Evolutionary conservation across 768 basidiomycete species (phyloP).

Genomic region (Psilocybe sp.): DNA sequence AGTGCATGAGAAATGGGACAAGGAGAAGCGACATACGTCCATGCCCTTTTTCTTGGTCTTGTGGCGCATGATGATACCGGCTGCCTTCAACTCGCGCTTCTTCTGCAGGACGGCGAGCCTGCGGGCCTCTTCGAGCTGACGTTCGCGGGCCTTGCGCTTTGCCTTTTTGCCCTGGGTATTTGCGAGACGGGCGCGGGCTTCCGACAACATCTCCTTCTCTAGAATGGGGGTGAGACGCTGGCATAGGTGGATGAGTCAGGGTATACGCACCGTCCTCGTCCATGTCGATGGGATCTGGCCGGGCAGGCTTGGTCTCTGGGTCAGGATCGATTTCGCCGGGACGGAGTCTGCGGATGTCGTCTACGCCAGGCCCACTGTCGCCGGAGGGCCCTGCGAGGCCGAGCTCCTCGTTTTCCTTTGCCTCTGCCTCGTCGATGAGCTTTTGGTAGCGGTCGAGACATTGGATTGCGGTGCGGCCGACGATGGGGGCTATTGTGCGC

Average conservation of each 20-base stretch:
- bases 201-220: conserved; percentile 99
- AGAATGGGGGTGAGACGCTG: conserved; percentile 9
- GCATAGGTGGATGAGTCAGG: not conserved
- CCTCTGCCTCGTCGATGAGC: conserved; percentile 94
- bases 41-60: conserved; percentile 97
- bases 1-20: conserved; percentile 5
- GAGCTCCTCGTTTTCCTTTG: conserved; percentile 92
- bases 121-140: conserved; percentile 94
- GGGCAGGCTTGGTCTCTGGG: conserved; percentile 96
- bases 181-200: conserved; percentile 94
- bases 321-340: conserved; percentile 99
- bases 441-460: conserved; percentile 99
- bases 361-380: conserved; percentile 85
- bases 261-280: conserved; percentile 90
- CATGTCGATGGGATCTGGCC: conserved; percentile 99
- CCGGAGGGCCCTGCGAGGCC: conserved; percentile 82
- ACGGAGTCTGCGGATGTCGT: conserved; percentile 83
- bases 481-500: conserved; percentile 98
- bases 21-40: conserved; percentile 69
- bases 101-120: conserved; percentile 94
- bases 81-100: conserved; percentile 95
- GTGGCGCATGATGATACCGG: conserved; percentile 94
- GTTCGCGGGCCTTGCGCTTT: conserved; percentile 96
- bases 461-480: conserved; percentile 95
- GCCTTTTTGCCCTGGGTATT: conserved; percentile 99